Evolutionary conservation across 2,329 filamentous ascomycete genomes (phyloP).

Genomic region (Capronia americana): DNA sequence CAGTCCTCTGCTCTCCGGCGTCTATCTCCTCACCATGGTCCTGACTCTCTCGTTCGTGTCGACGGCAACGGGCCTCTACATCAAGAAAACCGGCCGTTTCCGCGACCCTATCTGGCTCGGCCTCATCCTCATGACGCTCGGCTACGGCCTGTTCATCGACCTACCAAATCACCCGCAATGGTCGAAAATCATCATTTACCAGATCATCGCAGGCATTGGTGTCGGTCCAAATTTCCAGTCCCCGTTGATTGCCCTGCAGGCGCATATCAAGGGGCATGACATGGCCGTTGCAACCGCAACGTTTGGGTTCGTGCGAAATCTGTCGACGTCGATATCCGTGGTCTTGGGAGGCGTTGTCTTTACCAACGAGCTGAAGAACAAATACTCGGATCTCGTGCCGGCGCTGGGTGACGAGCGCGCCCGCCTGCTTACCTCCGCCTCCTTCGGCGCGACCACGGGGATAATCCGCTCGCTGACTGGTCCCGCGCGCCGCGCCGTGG

Average conservation of each 20-base stretch:
- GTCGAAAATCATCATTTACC: slow-evolving; percentile 59
- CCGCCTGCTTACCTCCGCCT: slow-evolving; percentile 43
- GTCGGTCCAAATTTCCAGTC: slow-evolving; percentile 69
- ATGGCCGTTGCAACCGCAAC: slow-evolving; percentile 65
- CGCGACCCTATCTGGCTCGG: slow-evolving; percentile 65
- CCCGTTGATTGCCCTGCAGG: slow-evolving; percentile 69
- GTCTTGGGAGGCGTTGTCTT: slow-evolving; percentile 59
- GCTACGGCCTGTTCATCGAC: slow-evolving; percentile 70
- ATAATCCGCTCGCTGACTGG: slow-evolving; percentile 45
- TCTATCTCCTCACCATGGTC: slow-evolving; percentile 75
- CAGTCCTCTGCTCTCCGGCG: slow-evolving; percentile 72
- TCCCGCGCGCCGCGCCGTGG: slow-evolving; percentile 42
- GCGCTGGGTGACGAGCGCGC: slow-evolving; percentile 44
- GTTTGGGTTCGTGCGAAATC: slow-evolving; percentile 61
- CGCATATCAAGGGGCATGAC: slow-evolving; percentile 64
- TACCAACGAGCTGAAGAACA: slow-evolving; percentile 48
- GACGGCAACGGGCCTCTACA: slow-evolving; percentile 67
- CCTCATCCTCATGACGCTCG: slow-evolving; percentile 66
- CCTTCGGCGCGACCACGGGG: slow-evolving; percentile 46
- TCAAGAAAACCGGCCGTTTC: slow-evolving; percentile 75
- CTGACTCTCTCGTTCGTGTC: slow-evolving; percentile 71
- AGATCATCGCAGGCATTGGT: slow-evolving; percentile 66
- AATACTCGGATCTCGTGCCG: slow-evolving; percentile 41
- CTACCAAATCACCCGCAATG: slow-evolving; percentile 60
- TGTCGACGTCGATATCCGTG: slow-evolving; percentile 60